Conservation (phyloP, 805 yeast genomes). For the Ogataea sp. region DNA sequence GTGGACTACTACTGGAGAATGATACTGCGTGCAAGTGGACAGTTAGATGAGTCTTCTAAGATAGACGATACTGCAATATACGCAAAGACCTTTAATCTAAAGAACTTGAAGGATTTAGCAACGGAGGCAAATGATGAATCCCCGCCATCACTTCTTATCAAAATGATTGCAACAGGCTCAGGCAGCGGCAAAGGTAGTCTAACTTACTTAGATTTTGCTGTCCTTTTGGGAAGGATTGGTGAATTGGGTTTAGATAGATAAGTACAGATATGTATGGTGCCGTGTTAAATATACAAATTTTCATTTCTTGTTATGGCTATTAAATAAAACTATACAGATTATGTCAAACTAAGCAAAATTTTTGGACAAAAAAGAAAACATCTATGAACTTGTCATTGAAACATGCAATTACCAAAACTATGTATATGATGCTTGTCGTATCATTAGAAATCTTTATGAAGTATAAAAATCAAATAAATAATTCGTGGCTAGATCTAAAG, state of each 20-base stretch:
- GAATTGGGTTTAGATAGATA: too few species aligned
- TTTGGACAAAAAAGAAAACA: too few species aligned
- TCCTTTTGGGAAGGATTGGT: slow-evolving; percentile 41
- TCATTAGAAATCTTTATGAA: too few species aligned
- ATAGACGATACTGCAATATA: slow-evolving; percentile 5
- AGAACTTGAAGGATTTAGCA: slow-evolving; percentile 26
- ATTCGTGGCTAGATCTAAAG: slow-evolving; percentile 28
- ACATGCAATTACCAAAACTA: too few species aligned
- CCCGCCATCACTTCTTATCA: slow-evolving; percentile 27
- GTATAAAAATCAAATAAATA: not conserved
- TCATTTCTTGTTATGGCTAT: too few species aligned
- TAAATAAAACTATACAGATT: too few species aligned
- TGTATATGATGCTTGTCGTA: too few species aligned
- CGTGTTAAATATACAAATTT: too few species aligned
- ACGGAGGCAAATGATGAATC: slow-evolving; percentile 7
- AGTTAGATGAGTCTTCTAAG: not conserved
- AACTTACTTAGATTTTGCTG: slow-evolving; percentile 38
- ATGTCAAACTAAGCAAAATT: too few species aligned
- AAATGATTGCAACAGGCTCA: slow-evolving; percentile 38
- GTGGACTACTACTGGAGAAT: slow-evolving; percentile 36
- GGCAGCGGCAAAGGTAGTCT: slow-evolving; percentile 27
- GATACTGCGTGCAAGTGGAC: slow-evolving; percentile 8
- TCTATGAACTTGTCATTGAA: too few species aligned
- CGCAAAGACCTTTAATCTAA: slow-evolving; percentile 23
- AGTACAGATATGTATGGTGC: too few species aligned